Evolutionary conservation across 2,329 filamentous ascomycete genomes (phyloP).

Genomic region (Exophiala lecanii-corni): DNA sequence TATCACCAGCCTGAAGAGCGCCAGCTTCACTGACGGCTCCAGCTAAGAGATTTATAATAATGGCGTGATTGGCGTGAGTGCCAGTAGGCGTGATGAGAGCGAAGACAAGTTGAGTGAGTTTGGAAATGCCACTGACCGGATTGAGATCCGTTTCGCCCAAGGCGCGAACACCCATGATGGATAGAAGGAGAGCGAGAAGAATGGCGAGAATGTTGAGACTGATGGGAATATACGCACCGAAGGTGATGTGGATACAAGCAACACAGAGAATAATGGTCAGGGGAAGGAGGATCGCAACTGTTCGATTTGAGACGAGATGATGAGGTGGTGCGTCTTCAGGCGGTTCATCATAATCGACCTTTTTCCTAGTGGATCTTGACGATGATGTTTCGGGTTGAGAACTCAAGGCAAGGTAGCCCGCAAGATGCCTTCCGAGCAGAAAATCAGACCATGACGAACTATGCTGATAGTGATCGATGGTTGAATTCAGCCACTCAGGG

Average conservation of each 20-base stretch:
- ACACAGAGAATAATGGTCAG: constrained; percentile 77
- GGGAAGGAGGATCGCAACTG: constrained; percentile 69
- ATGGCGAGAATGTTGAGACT: constrained; percentile 74
- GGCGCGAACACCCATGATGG: constrained; percentile 61
- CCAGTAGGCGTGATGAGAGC: constrained; percentile 79
- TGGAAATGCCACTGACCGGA: constrained; percentile 92
- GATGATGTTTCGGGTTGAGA: neutral
- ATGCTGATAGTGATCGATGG: constrained; percentile 15
- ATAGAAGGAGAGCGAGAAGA: constrained; percentile 69
- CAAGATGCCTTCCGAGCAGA: constrained; percentile 13
- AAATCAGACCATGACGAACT: constrained; percentile 21
- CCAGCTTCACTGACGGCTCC: constrained; percentile 82
- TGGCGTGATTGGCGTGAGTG: constrained; percentile 74
- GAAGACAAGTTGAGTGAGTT: constrained; percentile 93
- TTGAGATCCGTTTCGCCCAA: constrained; percentile 86
- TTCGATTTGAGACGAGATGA: constrained; percentile 69
- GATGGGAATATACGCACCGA: constrained; percentile 75
- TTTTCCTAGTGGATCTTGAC: neutral
- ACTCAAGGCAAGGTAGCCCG: constrained; percentile 13
- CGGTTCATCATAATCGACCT: constrained; percentile 34
- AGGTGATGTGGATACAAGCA: constrained; percentile 73
- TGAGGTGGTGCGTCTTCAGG: constrained; percentile 77
- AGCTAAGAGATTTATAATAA: constrained; percentile 93
- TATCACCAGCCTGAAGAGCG: constrained; percentile 88
- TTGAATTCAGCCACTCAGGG: constrained; percentile 31